Conservation (phyloP, 805 yeast genomes). For the Babjeviella inositovora region DNA sequence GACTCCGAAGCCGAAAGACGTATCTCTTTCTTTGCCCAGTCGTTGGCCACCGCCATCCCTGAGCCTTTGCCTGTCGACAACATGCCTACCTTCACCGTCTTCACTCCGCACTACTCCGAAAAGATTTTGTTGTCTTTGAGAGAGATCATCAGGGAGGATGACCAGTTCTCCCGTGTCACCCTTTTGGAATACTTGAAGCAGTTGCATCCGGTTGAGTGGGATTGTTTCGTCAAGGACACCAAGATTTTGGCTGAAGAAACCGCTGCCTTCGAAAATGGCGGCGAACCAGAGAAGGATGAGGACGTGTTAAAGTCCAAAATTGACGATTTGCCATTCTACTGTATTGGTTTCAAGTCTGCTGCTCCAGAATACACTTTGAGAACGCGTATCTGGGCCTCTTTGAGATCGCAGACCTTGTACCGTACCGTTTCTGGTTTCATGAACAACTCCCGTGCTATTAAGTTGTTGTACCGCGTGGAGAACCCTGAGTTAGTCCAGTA, state of each 20-base stretch:
- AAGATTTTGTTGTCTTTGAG: slow-evolving; percentile 23
- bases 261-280: slow-evolving; percentile 57
- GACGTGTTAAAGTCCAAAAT: slow-evolving; percentile 22
- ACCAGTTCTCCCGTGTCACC: slow-evolving; percentile 28
- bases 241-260: slow-evolving; percentile 83
- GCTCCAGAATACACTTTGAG: slow-evolving; percentile 47
- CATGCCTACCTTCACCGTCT: slow-evolving; percentile 32
- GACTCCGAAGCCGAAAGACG: slow-evolving; percentile 35
- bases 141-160: slow-evolving; percentile 30
- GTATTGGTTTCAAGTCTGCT: slow-evolving; percentile 57
- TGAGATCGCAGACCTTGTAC: slow-evolving; percentile 70
- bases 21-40: slow-evolving; percentile 36
- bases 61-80: slow-evolving; percentile 29
- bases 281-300: slow-evolving; percentile 23
- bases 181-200: slow-evolving; percentile 67
- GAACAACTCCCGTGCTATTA: slow-evolving; percentile 64
- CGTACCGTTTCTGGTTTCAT: slow-evolving; percentile 74
- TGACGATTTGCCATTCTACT: slow-evolving; percentile 53
- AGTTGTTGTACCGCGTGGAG: slow-evolving; percentile 53
- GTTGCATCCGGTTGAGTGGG: slow-evolving; percentile 67
- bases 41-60: slow-evolving; percentile 27
- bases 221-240: slow-evolving; percentile 61
- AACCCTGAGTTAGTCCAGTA: slow-evolving; percentile 31
- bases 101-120: slow-evolving; percentile 36
- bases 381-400: slow-evolving; percentile 79